A percentile compares a stretch with the other conserved stretches of the same genome.
phyloP scores from a whole-genome alignment of 192 early-diverging fungal genomes.

The Linnemannia schmuckeri region DNA sequence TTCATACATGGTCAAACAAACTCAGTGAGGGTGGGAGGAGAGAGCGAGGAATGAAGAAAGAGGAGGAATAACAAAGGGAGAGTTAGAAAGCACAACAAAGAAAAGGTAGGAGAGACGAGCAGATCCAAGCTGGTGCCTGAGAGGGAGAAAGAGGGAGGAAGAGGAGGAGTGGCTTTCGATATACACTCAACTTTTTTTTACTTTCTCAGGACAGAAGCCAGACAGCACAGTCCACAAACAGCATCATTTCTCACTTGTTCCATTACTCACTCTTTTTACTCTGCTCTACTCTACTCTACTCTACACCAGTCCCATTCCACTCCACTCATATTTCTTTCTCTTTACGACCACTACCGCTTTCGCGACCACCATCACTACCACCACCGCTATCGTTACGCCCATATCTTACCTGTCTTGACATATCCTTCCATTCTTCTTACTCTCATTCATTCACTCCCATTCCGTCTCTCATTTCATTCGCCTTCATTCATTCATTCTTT shows the following conservation, averaged over 20 bases:
- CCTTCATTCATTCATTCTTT: not conserved
- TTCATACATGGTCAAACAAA: not conserved
- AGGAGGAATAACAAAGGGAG: not conserved
- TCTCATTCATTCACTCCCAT: not conserved
- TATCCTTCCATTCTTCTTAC: not conserved
- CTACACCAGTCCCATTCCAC: too few species aligned
- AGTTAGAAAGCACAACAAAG: not conserved
- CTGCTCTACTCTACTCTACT: not conserved
- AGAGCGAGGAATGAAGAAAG: not conserved
- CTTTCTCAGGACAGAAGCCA: not conserved
- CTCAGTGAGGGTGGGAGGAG: not conserved
- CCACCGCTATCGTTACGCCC: too few species aligned
- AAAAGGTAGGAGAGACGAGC: too few species aligned
- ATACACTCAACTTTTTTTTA: too few species aligned
- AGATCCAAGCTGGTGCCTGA: not conserved
- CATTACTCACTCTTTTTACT: not conserved
- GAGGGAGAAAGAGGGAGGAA: too few species aligned
- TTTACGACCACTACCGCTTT: too few species aligned
- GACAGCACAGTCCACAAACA: too few species aligned
- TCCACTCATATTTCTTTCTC: not conserved
- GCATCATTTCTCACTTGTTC: not conserved
- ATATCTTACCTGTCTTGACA: not conserved
- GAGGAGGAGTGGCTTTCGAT: not conserved
- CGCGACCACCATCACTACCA: too few species aligned
- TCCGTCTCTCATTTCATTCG: not conserved